Conservation (phyloP, 805 yeast species). For the Wickerhamiella spandovensis region DNA sequence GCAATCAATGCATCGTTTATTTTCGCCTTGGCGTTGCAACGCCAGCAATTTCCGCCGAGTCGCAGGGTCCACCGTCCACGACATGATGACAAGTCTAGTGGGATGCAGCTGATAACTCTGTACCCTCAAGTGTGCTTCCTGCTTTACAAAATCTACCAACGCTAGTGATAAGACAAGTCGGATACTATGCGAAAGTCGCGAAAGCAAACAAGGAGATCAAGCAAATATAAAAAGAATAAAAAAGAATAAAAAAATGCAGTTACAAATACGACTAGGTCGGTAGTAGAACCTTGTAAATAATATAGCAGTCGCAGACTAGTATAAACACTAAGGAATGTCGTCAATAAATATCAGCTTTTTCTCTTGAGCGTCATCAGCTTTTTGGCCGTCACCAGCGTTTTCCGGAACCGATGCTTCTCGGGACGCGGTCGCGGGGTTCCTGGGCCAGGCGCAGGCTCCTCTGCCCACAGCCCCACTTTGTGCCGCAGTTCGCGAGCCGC, state of each 20-base stretch:
- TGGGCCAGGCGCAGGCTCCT: neutral
- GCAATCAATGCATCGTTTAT: slow-evolving; percentile 89
- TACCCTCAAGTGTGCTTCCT: too few relatives aligned
- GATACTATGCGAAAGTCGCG: too few relatives aligned
- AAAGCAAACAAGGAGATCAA: too few relatives aligned
- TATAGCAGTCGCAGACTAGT: neutral
- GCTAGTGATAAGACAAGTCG: too few relatives aligned
- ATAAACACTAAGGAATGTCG: neutral
- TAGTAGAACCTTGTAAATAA: too few relatives aligned
- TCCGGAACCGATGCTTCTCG: neutral
- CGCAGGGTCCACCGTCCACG: slow-evolving; percentile 90
- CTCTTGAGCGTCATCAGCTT: neutral
- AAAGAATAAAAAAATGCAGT: too few relatives aligned
- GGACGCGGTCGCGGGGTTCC: slow-evolving; percentile 1
- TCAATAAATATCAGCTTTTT: neutral
- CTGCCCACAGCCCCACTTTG: neutral
- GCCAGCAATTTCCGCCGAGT: slow-evolving; percentile 52
- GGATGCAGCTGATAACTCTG: too few relatives aligned
- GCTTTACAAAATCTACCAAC: too few relatives aligned
- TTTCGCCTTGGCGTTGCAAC: slow-evolving; percentile 68
- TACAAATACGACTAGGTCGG: too few relatives aligned
- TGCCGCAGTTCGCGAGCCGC: neutral
- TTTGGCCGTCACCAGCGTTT: slow-evolving; percentile 1
- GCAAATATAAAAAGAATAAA: too few relatives aligned
- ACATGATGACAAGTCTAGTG: slow-evolving; percentile 25